Evolutionary conservation across 2,329 filamentous ascomycete genomes (phyloP).

Genomic region (Lecanicillium sp.): DNA sequence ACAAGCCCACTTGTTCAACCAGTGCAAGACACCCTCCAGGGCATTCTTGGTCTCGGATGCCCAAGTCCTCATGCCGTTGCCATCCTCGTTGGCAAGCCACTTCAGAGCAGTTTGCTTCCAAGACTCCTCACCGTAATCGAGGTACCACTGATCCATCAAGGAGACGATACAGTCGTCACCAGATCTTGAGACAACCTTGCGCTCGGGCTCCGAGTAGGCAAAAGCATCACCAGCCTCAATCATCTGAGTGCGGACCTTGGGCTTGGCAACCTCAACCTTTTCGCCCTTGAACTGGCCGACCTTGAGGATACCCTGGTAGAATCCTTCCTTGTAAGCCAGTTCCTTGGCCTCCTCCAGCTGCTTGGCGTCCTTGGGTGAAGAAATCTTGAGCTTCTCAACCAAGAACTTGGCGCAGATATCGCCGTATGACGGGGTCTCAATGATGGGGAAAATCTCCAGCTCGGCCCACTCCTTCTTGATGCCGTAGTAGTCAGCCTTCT

Average conservation of each 20-base stretch:
- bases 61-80: conserved; percentile 70
- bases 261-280: conserved; percentile 78
- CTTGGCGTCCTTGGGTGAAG: conserved; percentile 88
- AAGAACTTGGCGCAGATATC: conserved; percentile 76
- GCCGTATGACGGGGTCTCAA: conserved; percentile 80
- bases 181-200: conserved; percentile 78
- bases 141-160: conserved; percentile 93
- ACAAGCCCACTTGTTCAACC: conserved; percentile 95
- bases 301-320: conserved; percentile 88
- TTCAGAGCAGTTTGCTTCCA: conserved; percentile 73
- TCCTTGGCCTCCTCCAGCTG: conserved; percentile 90
- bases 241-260: conserved; percentile 71
- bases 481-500: conserved; percentile 93
- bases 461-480: conserved; percentile 97
- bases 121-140: conserved; percentile 87
- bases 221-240: conserved; percentile 75
- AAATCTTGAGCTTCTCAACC: conserved; percentile 90
- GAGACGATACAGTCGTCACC: conserved; percentile 91
- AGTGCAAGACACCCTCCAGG: conserved; percentile 79
- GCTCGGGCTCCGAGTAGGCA: conserved; percentile 87
- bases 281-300: conserved; percentile 83
- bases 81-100: conserved; percentile 60
- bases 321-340: conserved; percentile 92
- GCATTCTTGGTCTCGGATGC: conserved; percentile 66
- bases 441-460: conserved; percentile 80